Evolutionary conservation across 768 basidiomycete genomes (phyloP).

Genomic region (Steccherinum ochraceum): DNA sequence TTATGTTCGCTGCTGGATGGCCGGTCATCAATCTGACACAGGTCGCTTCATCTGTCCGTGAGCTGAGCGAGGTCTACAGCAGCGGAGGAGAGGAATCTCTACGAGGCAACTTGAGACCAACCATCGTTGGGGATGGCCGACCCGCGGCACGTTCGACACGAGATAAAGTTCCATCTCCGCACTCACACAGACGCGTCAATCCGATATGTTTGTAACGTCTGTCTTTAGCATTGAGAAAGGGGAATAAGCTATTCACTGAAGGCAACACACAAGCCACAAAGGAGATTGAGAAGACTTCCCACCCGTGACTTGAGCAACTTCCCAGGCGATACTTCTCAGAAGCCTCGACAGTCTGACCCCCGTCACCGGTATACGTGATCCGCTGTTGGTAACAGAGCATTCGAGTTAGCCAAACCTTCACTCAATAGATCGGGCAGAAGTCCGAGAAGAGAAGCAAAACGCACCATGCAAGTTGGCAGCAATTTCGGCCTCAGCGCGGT

Average conservation of each 20-base stretch:
- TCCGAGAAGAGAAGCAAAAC: slow-evolving; percentile 8
- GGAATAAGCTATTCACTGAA: background rate
- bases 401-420: background rate
- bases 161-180: slow-evolving; percentile 9
- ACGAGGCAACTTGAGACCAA: slow-evolving; percentile 2
- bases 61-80: slow-evolving; percentile 3
- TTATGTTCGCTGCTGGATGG: background rate
- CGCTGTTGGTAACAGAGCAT: slow-evolving; percentile 34
- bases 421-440: slow-evolving; percentile 13
- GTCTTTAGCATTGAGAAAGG: background rate
- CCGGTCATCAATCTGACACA: slow-evolving; percentile 11
- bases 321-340: slow-evolving; percentile 1
- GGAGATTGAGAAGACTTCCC: background rate
- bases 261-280: background rate
- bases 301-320: background rate
- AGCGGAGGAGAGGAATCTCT: slow-evolving; percentile 2
- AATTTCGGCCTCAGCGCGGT: slow-evolving; percentile 95
- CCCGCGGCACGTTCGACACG: background rate
- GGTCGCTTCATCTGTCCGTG: background rate
- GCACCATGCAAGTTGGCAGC: slow-evolving; percentile 85
- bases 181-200: background rate
- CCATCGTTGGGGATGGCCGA: background rate
- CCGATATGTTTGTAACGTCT: background rate
- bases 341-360: background rate
- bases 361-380: slow-evolving; percentile 82